Percentiles rank a stretch among this genome's conserved stretches.
These are phyloP conservation scores for Wallacemonas collosoma DNA, from an alignment of 208 protist species.

Conservation along the genomic window DNA sequence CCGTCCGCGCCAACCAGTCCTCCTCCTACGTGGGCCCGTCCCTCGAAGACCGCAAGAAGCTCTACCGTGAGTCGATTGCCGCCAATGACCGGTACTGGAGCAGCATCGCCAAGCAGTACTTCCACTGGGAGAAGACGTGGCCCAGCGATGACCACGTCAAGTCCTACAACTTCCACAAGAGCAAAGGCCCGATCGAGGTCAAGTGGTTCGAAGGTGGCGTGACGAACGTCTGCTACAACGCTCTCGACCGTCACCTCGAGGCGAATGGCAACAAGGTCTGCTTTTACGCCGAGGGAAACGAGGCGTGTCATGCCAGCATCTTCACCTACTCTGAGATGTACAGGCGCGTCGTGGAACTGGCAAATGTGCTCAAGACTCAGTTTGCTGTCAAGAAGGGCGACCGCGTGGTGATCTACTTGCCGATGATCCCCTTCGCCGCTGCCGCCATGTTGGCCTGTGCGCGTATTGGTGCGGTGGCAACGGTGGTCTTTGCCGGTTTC, in stretches of 20 bases:
- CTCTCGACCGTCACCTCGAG: slow-evolving; percentile 82
- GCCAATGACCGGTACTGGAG: slow-evolving; percentile 73
- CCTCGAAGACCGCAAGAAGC: slow-evolving; percentile 49
- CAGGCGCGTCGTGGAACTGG: slow-evolving; percentile 77
- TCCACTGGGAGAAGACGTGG: slow-evolving; percentile 75
- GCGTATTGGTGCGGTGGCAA: slow-evolving; percentile 93
- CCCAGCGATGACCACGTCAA: slow-evolving; percentile 50
- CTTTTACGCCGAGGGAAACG: slow-evolving; percentile 91
- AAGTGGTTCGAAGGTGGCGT: slow-evolving; percentile 85
- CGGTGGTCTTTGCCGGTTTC: slow-evolving; percentile 89
- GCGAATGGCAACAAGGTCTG: slow-evolving; percentile 70
- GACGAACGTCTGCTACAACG: slow-evolving; percentile 88
- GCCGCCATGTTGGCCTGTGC: slow-evolving; percentile 97
- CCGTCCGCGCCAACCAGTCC: slow-evolving; percentile 25
- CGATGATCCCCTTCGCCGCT: slow-evolving; percentile 93
- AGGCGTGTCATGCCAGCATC: slow-evolving; percentile 33
- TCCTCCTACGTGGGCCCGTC: slow-evolving; percentile 43
- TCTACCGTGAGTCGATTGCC: slow-evolving; percentile 70
- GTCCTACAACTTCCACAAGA: slow-evolving; percentile 81
- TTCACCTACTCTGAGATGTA: slow-evolving; percentile 91
- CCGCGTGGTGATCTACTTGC: slow-evolving; percentile 96
- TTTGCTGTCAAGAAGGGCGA: slow-evolving; percentile 76
- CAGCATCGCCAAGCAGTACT: slow-evolving; percentile 56
- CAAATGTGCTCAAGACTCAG: slow-evolving; percentile 86
- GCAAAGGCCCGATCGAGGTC: slow-evolving; percentile 56